These are phyloP conservation scores for Cryptococcus sp. DNA, from an alignment of 1,284 basidiomycete species.

Conservation along the genomic window DNA sequence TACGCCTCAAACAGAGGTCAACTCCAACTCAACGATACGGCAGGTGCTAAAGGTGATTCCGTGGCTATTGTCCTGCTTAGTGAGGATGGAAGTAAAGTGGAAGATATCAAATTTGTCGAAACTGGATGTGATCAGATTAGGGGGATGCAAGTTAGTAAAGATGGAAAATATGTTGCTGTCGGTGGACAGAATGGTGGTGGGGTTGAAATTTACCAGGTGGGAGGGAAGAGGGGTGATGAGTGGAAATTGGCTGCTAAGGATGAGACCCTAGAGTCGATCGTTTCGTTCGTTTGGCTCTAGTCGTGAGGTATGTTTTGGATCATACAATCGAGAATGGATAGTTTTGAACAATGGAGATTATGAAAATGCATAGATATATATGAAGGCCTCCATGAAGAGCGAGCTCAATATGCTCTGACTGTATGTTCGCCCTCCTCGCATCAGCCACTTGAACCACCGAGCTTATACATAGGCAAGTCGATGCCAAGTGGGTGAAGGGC, in stretches of 20 bases:
- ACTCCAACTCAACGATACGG: conserved; percentile 7
- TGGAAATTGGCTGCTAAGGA: conserved; percentile 57
- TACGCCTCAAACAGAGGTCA: conserved; percentile 42
- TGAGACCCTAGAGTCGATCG: conserved; percentile 57
- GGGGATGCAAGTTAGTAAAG: conserved; percentile 36
- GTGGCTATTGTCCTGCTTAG: conserved; percentile 35
- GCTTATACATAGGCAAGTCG: too few species aligned
- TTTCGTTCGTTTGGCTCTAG: conserved; percentile 33
- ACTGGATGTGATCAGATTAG: conserved; percentile 38
- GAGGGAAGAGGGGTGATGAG: conserved; percentile 27
- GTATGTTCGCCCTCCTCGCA: too few species aligned
- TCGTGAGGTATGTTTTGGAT: too few species aligned
- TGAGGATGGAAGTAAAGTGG: conserved; percentile 20
- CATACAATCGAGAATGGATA: too few species aligned
- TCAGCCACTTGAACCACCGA: too few species aligned
- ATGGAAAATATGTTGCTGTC: conserved; percentile 40
- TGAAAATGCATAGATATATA: too few species aligned
- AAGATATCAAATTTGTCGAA: conserved; percentile 27
- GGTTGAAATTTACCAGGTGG: conserved; percentile 38
- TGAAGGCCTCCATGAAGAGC: too few species aligned
- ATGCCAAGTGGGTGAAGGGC: too few species aligned
- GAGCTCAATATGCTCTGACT: too few species aligned
- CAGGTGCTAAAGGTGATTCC: conserved; percentile 30
- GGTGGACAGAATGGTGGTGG: conserved; percentile 40
- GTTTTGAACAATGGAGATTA: too few species aligned